Percentiles rank a stretch among this genome's conserved stretches.
These are phyloP conservation scores for Melastoma candidum DNA, from an alignment of 441 rosid genomes.

Conservation along the genomic window DNA sequence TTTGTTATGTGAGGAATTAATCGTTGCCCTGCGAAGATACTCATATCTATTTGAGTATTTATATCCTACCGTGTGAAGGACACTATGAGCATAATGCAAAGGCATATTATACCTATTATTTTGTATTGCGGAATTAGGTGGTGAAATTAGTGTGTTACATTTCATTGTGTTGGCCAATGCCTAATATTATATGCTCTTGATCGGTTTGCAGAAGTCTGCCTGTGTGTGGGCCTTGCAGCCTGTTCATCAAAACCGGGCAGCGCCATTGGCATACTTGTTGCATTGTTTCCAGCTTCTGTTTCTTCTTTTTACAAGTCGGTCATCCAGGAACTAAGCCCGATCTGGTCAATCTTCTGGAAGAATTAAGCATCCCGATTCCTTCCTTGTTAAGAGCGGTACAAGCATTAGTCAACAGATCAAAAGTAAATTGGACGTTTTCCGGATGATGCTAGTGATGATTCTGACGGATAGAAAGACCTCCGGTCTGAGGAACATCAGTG, in stretches of 20 bases:
- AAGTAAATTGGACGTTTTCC: constrained; percentile 52
- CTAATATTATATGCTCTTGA: constrained; percentile 50
- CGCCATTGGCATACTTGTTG: neutral
- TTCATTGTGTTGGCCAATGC: constrained; percentile 44
- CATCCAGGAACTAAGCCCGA: neutral
- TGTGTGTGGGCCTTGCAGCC: constrained; percentile 42
- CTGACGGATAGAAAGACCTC: constrained; percentile 23
- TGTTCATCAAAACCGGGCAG: constrained; percentile 54
- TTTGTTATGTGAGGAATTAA: too few species aligned
- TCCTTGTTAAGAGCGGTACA: constrained; percentile 34
- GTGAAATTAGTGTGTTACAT: too few species aligned
- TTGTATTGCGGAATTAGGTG: too few species aligned
- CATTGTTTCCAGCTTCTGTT: too few species aligned
- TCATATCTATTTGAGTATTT: too few species aligned
- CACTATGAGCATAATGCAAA: too few species aligned
- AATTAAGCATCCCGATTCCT: constrained; percentile 41
- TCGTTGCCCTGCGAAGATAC: too few species aligned
- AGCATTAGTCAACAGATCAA: constrained; percentile 29
- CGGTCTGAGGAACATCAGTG: too few species aligned
- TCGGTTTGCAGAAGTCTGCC: constrained; percentile 37
- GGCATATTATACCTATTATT: too few species aligned
- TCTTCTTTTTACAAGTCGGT: too few species aligned
- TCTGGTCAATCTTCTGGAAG: constrained; percentile 57
- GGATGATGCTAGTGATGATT: constrained; percentile 46
- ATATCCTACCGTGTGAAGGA: too few species aligned